A percentile compares a stretch with the other conserved stretches of the same genome.
These are phyloP conservation scores for Cutaneotrichosporon sp. DNA, from an alignment of 1,284 basidiomycete species.

Conservation along the genomic window DNA sequence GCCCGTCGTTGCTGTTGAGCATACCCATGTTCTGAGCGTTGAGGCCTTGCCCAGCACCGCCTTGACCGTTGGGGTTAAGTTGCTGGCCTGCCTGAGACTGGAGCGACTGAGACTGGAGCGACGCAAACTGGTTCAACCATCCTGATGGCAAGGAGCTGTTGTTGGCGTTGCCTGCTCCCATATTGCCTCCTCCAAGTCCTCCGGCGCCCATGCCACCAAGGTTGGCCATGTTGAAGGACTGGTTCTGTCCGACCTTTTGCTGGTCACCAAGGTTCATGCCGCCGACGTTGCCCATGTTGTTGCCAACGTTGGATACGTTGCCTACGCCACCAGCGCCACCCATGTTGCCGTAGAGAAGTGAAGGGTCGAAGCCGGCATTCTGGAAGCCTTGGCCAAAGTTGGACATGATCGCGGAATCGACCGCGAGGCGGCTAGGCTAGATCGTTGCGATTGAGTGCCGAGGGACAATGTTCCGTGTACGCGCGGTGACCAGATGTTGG, in stretches of 20 bases:
- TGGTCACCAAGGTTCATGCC: slow-evolving; percentile 16
- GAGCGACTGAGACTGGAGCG: slow-evolving; percentile 21
- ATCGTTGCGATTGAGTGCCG: not conserved
- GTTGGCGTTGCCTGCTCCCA: slow-evolving; percentile 9
- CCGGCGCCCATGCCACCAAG: slow-evolving; percentile 4
- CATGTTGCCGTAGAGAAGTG: slow-evolving; percentile 23
- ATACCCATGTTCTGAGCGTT: slow-evolving; percentile 7
- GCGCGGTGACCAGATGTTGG: not conserved
- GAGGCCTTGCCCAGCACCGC: slow-evolving; percentile 1
- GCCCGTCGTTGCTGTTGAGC: slow-evolving; percentile 13
- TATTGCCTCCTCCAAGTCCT: slow-evolving; percentile 8
- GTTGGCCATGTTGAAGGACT: slow-evolving; percentile 23
- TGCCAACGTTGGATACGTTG: slow-evolving; percentile 13
- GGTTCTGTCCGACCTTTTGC: slow-evolving; percentile 17
- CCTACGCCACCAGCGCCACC: slow-evolving; percentile 10
- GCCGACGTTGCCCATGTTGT: slow-evolving; percentile 12
- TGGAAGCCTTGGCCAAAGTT: slow-evolving; percentile 29
- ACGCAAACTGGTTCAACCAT: slow-evolving; percentile 25
- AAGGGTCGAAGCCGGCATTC: slow-evolving; percentile 24
- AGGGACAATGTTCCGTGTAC: not conserved
- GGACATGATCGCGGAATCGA: slow-evolving; percentile 24
- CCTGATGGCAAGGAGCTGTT: slow-evolving; percentile 17
- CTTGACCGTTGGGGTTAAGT: slow-evolving; percentile 14
- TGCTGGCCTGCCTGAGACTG: slow-evolving; percentile 23
- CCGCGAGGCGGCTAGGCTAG: not conserved